Base-by-base conservation (phyloP, 495 filamentous ascomycete species). In the Penicillium desertorum region DNA sequence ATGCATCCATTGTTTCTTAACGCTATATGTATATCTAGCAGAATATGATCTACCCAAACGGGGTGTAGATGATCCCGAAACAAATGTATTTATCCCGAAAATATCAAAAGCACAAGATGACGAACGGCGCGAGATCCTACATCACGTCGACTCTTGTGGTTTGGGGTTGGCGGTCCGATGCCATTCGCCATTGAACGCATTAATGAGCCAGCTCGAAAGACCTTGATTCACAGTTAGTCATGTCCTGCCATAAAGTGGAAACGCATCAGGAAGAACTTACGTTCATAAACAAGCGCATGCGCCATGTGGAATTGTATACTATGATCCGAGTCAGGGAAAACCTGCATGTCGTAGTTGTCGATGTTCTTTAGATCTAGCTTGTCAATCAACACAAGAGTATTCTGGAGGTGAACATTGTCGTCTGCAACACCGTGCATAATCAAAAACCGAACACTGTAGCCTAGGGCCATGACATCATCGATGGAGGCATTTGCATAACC, bases 121-220 rank as follows among this genome's bases (percentile, higher is more conserved):
- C 9, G 66, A 23, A 37, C 61, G 55, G 23, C 70, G 60, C 51
- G 65, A 73, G 7, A 66, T 20, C 23, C 58, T 55, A 17, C 50
- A 57, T 68, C 66, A 73, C 45, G 45, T 7, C 14, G 69, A 70
- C 22, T 68, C 66, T 30, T 69, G 62, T 0, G 91, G 91, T 61
- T 83, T 81, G 6, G 92, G 82, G 42, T 86, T 73, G 5, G 80
- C 77, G n/a, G 89, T 84, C 59, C 85, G 85, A 48, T 91, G 70
- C 89, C 93, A 98, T 68, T 97, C 93, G 23, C 93, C 95, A 62
- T 97, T 98, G 71, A 98, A 98, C 0, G 95, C 94, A 68, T 97
- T 96, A 68, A 96, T 81, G 52, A 98, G 83, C 92, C 94, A 98
- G 71, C 88, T 95, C 57, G 81, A 85, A 17, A 98, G 76, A 70